Evolutionary conservation across 208 protist genomes (phyloP).

Genomic region (Wallacemonas sp.): DNA sequence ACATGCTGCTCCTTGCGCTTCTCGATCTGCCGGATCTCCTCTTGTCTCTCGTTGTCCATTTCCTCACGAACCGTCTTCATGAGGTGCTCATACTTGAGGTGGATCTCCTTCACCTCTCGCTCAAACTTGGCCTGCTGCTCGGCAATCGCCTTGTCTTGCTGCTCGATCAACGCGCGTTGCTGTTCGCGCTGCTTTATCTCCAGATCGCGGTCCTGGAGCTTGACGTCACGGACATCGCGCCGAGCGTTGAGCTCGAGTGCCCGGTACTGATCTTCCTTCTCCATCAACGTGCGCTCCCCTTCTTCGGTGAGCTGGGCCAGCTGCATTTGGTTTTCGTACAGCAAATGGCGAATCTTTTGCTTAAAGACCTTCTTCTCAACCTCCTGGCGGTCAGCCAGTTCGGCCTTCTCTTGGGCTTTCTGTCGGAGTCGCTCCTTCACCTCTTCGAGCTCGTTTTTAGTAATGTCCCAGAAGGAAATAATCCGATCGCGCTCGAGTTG

Average conservation of each 20-base stretch:
- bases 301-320: conserved; percentile 88
- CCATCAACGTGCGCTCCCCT: conserved; percentile 84
- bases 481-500: conserved; percentile 97
- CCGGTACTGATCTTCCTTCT: conserved; percentile 90
- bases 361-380: conserved; percentile 97
- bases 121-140: conserved; percentile 89
- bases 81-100: conserved; percentile 94
- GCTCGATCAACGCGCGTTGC: conserved; percentile 57
- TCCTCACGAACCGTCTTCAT: conserved; percentile 89
- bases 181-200: conserved; percentile 90
- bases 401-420: conserved; percentile 93
- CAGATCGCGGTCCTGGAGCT: conserved; percentile 85
- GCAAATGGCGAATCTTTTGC: conserved; percentile 96
- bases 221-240: conserved; percentile 82
- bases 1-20: conserved; percentile 96
- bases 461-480: conserved; percentile 95
- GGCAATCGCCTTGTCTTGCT: conserved; percentile 86
- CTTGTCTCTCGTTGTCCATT: conserved; percentile 89
- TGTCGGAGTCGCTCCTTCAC: conserved; percentile 75
- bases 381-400: conserved; percentile 92
- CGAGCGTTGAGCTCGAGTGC: conserved; percentile 73
- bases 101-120: conserved; percentile 92
- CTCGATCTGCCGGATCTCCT: conserved; percentile 95
- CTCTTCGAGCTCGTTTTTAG: conserved; percentile 92
- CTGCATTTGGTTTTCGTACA: conserved; percentile 96